Evolutionary conservation across 2,329 filamentous ascomycete species (phyloP).

Genomic region (Bipolaris sorokiniana): DNA sequence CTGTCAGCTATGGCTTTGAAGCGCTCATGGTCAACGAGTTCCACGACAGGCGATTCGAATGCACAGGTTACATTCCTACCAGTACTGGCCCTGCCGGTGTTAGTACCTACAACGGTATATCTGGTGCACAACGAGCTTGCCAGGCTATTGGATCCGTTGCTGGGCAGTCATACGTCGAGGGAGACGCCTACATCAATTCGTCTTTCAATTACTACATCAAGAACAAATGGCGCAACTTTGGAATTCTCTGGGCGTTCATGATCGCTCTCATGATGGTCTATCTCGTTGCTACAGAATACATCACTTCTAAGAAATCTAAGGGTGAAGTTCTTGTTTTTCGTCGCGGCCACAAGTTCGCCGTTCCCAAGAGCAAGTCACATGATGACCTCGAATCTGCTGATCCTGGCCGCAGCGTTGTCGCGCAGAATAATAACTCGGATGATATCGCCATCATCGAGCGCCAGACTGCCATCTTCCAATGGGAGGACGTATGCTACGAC

Average conservation of each 20-base stretch:
- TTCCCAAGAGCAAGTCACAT: conserved; percentile 54
- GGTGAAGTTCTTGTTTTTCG: conserved; percentile 59
- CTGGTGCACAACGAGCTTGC: conserved; percentile 47
- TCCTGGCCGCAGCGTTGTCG: conserved; percentile 38
- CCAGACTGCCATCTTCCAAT: conserved; percentile 82
- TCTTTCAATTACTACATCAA: conserved; percentile 42
- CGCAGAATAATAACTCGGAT: conserved; percentile 47
- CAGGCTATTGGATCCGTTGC: conserved; percentile 51
- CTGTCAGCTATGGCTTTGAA: conserved; percentile 81
- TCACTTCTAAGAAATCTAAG: conserved; percentile 58
- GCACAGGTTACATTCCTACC: conserved; percentile 53
- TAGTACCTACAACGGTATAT: conserved; percentile 45
- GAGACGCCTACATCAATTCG: conserved; percentile 47
- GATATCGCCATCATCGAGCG: conserved; percentile 59
- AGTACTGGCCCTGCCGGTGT: conserved; percentile 28
- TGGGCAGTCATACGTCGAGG: conserved; percentile 48
- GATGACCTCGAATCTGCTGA: conserved; percentile 51
- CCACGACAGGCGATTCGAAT: conserved; percentile 64
- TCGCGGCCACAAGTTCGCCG: conserved; percentile 52
- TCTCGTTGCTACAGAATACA: conserved; percentile 54
- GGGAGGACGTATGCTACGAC: conserved; percentile 79
- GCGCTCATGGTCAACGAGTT: conserved; percentile 86
- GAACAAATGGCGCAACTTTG: conserved; percentile 57
- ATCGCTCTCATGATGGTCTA: conserved; percentile 52
- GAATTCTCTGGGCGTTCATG: conserved; percentile 55